These are phyloP conservation scores for Candida orba DNA, from an alignment of 805 yeast species.

Conservation along the genomic window DNA sequence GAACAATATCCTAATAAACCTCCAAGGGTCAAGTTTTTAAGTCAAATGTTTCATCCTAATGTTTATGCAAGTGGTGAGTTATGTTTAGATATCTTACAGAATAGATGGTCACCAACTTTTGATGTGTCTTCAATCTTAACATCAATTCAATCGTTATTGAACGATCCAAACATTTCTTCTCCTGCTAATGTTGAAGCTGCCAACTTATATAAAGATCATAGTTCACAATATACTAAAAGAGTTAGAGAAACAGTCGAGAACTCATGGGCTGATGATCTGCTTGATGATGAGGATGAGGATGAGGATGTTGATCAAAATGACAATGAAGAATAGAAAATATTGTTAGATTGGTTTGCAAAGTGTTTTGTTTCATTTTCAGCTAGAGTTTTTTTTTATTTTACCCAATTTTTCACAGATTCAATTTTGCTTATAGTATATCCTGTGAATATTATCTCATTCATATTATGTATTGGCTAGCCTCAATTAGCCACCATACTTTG, in stretches of 20 bases:
- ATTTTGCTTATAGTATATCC: too few relatives aligned
- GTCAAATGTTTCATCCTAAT: slow-evolving; percentile 97
- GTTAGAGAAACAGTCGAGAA: slow-evolving; percentile 93
- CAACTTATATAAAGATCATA: slow-evolving; percentile 87
- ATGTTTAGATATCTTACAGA: slow-evolving; percentile 91
- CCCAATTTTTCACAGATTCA: too few relatives aligned
- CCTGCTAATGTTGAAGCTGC: slow-evolving; percentile 99
- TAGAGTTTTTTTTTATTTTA: neutral
- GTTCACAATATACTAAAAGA: slow-evolving; percentile 83
- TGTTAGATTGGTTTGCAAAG: neutral
- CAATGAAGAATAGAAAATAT: slow-evolving; percentile 17
- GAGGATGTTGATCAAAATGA: slow-evolving; percentile 24
- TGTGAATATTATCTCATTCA: too few relatives aligned
- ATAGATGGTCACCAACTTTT: slow-evolving; percentile 97
- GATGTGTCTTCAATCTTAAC: slow-evolving; percentile 95
- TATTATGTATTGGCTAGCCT: too few relatives aligned
- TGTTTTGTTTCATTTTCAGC: neutral
- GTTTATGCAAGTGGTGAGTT: slow-evolving; percentile 94
- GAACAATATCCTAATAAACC: slow-evolving; percentile 98
- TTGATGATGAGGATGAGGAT: slow-evolving; percentile 40
- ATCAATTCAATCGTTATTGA: slow-evolving; percentile 82
- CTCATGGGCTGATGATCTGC: slow-evolving; percentile 82
- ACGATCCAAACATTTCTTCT: slow-evolving; percentile 93
- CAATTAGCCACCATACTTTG: too few relatives aligned
- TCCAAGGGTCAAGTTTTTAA: slow-evolving; percentile 82